Conservation (phyloP, 2,329 filamentous ascomycete genomes). For the Daldinia sp. region DNA sequence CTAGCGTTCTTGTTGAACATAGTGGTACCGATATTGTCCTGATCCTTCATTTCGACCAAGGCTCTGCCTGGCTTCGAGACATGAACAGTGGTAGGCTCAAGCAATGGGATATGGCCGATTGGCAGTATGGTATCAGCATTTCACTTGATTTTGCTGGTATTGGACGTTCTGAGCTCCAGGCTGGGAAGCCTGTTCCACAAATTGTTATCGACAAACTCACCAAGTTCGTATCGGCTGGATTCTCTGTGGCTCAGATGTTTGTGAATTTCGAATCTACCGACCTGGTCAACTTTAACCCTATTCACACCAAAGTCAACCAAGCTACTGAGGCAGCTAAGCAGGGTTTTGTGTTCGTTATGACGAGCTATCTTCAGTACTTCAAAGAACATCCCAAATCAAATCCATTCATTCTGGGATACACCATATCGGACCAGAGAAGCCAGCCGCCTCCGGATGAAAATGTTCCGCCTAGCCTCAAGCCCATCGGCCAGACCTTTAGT, state of each 20-base stretch:
- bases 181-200: neutral
- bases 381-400: neutral
- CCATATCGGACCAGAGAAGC: neutral
- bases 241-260: neutral
- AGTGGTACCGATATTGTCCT: neutral
- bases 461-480: neutral
- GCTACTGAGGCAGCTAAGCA: neutral
- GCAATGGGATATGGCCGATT: neutral
- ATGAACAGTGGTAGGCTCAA: neutral
- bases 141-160: neutral
- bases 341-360: neutral
- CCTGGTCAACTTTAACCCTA: neutral
- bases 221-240: neutral
- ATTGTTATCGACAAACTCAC: neutral
- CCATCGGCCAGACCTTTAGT: neutral
- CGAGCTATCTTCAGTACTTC: neutral
- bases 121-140: neutral
- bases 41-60: neutral
- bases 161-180: neutral
- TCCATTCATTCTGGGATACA: neutral
- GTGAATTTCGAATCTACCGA: slow-evolving; percentile 1
- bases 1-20: neutral
- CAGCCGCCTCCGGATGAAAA: neutral
- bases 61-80: neutral
- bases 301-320: neutral